Conservation (phyloP, 202 grass and related monocot species). For the Digitaria exilis region DNA sequence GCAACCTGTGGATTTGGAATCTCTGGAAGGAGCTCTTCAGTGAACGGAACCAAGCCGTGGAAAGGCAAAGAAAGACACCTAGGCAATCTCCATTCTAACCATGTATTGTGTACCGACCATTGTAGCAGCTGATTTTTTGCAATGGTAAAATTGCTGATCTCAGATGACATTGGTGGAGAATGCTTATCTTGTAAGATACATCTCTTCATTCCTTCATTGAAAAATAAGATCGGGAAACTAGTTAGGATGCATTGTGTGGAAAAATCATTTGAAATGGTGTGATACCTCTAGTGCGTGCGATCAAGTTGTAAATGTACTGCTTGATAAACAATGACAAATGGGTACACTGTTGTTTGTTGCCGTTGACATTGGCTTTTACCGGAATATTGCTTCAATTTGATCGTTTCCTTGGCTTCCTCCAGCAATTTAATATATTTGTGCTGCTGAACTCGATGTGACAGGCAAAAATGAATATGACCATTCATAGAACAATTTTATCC, state of each 20-base stretch:
- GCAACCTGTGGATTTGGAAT: conserved; percentile 95
- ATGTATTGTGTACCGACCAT: neutral
- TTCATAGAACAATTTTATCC: no score
- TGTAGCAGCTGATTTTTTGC: conserved; percentile 21
- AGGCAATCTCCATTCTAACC: conserved; percentile 1
- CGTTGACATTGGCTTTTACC: neutral
- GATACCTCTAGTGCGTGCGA: neutral
- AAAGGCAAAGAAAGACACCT: conserved; percentile 63
- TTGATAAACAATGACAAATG: conserved; percentile 2
- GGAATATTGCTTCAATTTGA: conserved; percentile 18
- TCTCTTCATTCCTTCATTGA: conserved; percentile 33
- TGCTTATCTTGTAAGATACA: conserved; percentile 17
- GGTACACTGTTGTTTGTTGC: neutral
- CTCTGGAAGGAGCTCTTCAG: conserved; percentile 78
- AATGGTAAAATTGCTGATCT: neutral
- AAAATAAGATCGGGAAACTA: conserved; percentile 7
- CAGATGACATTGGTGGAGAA: conserved; percentile 33
- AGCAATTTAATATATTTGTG: neutral
- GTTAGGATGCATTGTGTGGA: neutral
- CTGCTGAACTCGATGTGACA: neutral
- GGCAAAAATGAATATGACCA: neutral
- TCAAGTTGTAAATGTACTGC: neutral
- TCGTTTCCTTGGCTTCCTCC: neutral
- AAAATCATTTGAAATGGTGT: neutral
- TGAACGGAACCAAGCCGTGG: conserved; percentile 43